Evolutionary conservation across 108 stramenopile genomes (phyloP).

Genomic region (Fragilariopsis cylindrus): DNA sequence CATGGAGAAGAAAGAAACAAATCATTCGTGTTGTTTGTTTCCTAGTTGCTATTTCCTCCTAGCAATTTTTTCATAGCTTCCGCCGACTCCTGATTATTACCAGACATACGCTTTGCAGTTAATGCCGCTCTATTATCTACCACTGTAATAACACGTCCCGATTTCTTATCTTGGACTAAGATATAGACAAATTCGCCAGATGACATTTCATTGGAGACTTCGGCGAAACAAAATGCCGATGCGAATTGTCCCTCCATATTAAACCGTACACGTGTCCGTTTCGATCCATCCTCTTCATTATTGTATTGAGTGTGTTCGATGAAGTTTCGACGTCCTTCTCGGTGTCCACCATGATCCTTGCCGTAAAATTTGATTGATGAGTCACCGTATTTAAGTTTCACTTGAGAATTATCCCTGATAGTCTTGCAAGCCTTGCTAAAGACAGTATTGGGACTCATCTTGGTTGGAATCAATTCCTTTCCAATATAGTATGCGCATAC

Average conservation of each 20-base stretch:
- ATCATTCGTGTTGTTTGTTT: too few relatives aligned
- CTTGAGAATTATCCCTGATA: conserved; percentile 64
- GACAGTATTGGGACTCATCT: conserved; percentile 90
- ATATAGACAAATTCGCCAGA: conserved; percentile 92
- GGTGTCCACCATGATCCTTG: conserved; percentile 90
- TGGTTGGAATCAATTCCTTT: conserved; percentile 59
- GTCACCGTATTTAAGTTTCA: conserved; percentile 82
- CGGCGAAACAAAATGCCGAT: conserved; percentile 86
- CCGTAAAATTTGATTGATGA: conserved; percentile 88
- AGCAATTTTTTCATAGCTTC: conserved; percentile 52
- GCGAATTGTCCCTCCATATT: conserved; percentile 91
- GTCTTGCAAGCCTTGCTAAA: conserved; percentile 69
- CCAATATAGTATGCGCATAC: conserved; percentile 86
- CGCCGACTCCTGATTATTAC: conserved; percentile 58
- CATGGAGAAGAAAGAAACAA: too few relatives aligned
- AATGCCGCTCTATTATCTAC: conserved; percentile 75
- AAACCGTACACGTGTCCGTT: conserved; percentile 89
- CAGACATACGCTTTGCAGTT: conserved; percentile 66
- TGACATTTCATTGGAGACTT: conserved; percentile 77
- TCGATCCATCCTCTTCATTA: conserved; percentile 78
- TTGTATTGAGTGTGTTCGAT: conserved; percentile 92
- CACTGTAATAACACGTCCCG: conserved; percentile 75
- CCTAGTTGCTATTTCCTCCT: conserved; percentile 25
- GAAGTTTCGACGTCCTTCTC: conserved; percentile 94
- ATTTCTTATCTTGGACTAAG: conserved; percentile 91